Evolutionary conservation across 495 filamentous ascomycete genomes (phyloP).

Genomic region (Recurvomyces mirabilis): DNA sequence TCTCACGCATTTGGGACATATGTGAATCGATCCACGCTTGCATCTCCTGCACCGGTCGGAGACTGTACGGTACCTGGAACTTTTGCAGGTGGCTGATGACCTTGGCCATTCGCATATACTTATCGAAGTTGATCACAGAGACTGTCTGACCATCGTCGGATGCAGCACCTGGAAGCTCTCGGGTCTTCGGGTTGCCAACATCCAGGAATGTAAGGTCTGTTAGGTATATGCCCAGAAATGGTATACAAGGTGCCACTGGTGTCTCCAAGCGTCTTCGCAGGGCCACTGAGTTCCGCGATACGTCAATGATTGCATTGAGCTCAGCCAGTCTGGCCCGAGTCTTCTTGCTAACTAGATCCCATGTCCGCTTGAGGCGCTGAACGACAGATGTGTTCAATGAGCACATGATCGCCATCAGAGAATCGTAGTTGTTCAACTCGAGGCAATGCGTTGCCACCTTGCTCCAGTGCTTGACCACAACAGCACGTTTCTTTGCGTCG

Average conservation of each 20-base stretch:
- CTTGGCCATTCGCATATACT: conserved; percentile 84
- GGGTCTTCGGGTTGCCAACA: conserved; percentile 76
- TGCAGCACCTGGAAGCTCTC: conserved; percentile 45
- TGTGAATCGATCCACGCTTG: conserved; percentile 89
- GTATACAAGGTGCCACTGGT: conserved; percentile 84
- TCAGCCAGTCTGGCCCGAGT: conserved; percentile 68
- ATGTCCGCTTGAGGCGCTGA: conserved; percentile 79
- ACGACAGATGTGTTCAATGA: conserved; percentile 86
- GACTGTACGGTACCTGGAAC: conserved; percentile 90
- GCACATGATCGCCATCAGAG: conserved; percentile 92
- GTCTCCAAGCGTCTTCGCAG: conserved; percentile 78
- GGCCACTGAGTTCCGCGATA: conserved; percentile 82
- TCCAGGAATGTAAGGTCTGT: conserved; percentile 86
- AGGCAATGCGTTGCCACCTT: conserved; percentile 85
- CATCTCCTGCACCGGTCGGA: conserved; percentile 75
- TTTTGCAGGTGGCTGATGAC: conserved; percentile 93
- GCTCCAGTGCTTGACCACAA: conserved; percentile 95
- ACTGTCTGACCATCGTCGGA: conserved; percentile 40
- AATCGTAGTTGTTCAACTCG: conserved; percentile 90
- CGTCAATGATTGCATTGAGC: conserved; percentile 72
- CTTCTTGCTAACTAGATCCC: conserved; percentile 81
- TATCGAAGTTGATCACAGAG: conserved; percentile 95
- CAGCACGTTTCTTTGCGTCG: conserved; percentile 82
- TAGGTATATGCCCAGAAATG: conserved; percentile 93
- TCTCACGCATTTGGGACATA: conserved; percentile 66